phyloP scores from a whole-genome alignment of 2,329 filamentous ascomycete genomes.

The Fusarium siculi region DNA sequence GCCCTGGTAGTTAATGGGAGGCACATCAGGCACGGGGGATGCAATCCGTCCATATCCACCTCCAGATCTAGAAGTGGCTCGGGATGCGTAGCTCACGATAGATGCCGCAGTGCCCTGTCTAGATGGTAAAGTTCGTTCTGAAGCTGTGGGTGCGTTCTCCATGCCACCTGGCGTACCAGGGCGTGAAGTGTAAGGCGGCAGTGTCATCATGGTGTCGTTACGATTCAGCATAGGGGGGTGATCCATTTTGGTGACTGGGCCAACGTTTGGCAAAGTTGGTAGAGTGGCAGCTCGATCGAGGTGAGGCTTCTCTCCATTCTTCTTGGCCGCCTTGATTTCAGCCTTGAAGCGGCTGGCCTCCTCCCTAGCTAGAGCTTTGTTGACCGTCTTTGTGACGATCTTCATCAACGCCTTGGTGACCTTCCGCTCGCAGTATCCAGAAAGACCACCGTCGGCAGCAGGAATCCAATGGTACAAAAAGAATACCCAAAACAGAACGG shows the following conservation, averaged over 20 bases:
- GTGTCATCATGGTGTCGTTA: constrained; percentile 69
- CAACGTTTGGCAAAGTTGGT: constrained; percentile 64
- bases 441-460: constrained; percentile 79
- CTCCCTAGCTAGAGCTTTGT: constrained; percentile 86
- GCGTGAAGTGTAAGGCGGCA: constrained; percentile 71
- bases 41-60: constrained; percentile 60
- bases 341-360: constrained; percentile 68
- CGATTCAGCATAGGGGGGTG: constrained; percentile 69
- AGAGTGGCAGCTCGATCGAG: constrained; percentile 73
- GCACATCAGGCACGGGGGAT: constrained; percentile 52
- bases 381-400: constrained; percentile 87
- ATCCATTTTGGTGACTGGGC: constrained; percentile 55
- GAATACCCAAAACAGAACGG: constrained; percentile 81
- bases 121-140: constrained; percentile 60
- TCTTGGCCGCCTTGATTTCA: constrained; percentile 62
- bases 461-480: constrained; percentile 96
- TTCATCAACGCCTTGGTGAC: constrained; percentile 85
- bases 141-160: constrained; percentile 64
- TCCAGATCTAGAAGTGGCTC: constrained; percentile 67
- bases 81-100: constrained; percentile 70
- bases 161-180: constrained; percentile 64
- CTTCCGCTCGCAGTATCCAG: constrained; percentile 90
- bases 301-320: constrained; percentile 62
- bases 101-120: constrained; percentile 67
- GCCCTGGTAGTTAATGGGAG: constrained; percentile 39